Evolutionary conservation across 345 rosid genomes (phyloP).

Genomic region (Excoecaria cochinchinensis): DNA sequence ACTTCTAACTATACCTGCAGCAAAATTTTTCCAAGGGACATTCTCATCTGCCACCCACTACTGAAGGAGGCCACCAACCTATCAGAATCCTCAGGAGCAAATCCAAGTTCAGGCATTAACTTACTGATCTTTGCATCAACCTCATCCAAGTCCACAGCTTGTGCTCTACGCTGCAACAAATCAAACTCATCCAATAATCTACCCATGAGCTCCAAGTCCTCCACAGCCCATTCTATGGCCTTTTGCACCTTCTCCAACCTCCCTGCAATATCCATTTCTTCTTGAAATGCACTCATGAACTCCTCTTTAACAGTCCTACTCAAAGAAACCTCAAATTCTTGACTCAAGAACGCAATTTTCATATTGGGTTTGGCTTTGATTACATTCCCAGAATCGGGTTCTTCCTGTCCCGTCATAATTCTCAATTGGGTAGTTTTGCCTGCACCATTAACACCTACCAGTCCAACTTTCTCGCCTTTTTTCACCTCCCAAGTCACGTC

Average conservation of each 20-base stretch:
- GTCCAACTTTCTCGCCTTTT: slow-evolving; percentile 83
- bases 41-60: slow-evolving; percentile 99
- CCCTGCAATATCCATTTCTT: slow-evolving; percentile 77
- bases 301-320: slow-evolving; percentile 88
- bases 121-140: slow-evolving; percentile 85
- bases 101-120: slow-evolving; percentile 92
- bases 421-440: slow-evolving; percentile 95
- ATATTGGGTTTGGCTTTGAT: slow-evolving; percentile 67
- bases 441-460: slow-evolving; percentile 92
- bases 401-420: slow-evolving; percentile 82
- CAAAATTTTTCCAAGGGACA: slow-evolving; percentile 94
- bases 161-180: slow-evolving; percentile 79
- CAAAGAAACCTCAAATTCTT: slow-evolving; percentile 89
- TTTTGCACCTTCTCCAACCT: slow-evolving; percentile 79
- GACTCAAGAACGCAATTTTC: slow-evolving; percentile 80
- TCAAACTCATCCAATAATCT: slow-evolving; percentile 94
- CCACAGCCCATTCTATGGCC: slow-evolving; percentile 71
- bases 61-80: slow-evolving; percentile 94
- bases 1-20: slow-evolving; percentile 58
- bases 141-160: slow-evolving; percentile 61
- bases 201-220: slow-evolving; percentile 94
- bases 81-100: slow-evolving; percentile 73
- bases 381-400: slow-evolving; percentile 86
- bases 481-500: slow-evolving; percentile 91
- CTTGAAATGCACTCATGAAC: slow-evolving; percentile 80